phyloP scores from a whole-genome alignment of 2,329 filamentous ascomycete genomes.

The Leptographium wingfieldii region DNA sequence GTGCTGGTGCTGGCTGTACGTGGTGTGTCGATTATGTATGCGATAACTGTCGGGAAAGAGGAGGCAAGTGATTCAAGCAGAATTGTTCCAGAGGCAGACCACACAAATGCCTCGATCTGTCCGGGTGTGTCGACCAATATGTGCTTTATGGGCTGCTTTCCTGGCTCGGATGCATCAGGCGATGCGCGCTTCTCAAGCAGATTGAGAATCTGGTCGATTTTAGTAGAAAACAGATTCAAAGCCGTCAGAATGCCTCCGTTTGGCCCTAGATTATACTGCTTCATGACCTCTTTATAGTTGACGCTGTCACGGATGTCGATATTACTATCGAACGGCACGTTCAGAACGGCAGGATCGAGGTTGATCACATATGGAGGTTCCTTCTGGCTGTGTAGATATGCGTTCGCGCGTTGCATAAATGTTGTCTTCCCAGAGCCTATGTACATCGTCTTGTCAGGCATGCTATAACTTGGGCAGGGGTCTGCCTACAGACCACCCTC shows the following conservation, averaged over 20 bases:
- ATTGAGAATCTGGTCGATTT: slow-evolving; percentile 86
- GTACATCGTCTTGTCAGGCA: not conserved
- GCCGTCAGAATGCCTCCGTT: slow-evolving; percentile 96
- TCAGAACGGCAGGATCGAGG: slow-evolving; percentile 87
- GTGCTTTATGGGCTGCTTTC: slow-evolving; percentile 56
- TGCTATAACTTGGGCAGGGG: not conserved
- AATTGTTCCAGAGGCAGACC: slow-evolving; percentile 91
- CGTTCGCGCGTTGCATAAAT: slow-evolving; percentile 97
- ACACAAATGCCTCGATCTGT: slow-evolving; percentile 98
- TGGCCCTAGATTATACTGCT: slow-evolving; percentile 92
- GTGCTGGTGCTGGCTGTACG: slow-evolving; percentile 86
- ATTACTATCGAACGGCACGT: slow-evolving; percentile 89
- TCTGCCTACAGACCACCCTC: not conserved
- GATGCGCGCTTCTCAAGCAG: slow-evolving; percentile 80
- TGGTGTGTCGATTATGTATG: slow-evolving; percentile 95
- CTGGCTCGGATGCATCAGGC: slow-evolving; percentile 46
- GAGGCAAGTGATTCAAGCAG: slow-evolving; percentile 85
- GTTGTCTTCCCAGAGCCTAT: slow-evolving; percentile 94
- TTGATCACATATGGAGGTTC: slow-evolving; percentile 91
- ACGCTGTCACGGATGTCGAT: slow-evolving; percentile 98
- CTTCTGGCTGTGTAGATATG: slow-evolving; percentile 71
- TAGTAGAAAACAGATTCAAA: slow-evolving; percentile 92
- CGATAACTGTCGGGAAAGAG: slow-evolving; percentile 91
- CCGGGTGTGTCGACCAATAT: slow-evolving; percentile 93
- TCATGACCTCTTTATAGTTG: slow-evolving; percentile 99